Conservation (phyloP, 2,329 filamentous ascomycete genomes). For the Aspergillus terreus region DNA sequence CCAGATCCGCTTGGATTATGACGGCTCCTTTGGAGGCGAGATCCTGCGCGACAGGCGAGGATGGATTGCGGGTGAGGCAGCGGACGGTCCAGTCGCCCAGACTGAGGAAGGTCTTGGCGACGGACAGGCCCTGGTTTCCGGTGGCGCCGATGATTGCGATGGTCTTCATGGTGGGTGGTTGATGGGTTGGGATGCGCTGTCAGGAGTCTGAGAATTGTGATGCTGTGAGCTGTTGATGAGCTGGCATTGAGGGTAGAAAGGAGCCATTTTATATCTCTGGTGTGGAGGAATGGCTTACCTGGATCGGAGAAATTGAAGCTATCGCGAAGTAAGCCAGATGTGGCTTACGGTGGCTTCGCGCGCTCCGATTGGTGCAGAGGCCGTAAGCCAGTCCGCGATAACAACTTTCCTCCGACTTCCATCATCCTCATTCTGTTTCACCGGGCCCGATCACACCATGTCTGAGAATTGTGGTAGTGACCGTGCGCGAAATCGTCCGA, state of each 20-base stretch:
- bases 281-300: not conserved
- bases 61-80: slow-evolving; percentile 28
- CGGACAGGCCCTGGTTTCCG: slow-evolving; percentile 30
- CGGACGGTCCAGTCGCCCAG: slow-evolving; percentile 28
- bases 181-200: not conserved
- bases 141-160: slow-evolving; percentile 36
- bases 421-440: no score
- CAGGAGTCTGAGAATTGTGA: not conserved
- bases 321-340: not conserved
- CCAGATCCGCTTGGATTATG: slow-evolving; percentile 26
- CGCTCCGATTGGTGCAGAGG: slow-evolving; percentile 10
- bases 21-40: slow-evolving; percentile 25
- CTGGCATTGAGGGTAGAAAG: not conserved
- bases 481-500: slow-evolving; percentile 10
- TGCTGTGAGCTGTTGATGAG: not conserved
- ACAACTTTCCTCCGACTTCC: no score
- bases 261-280: not conserved
- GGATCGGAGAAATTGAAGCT: not conserved
- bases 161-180: slow-evolving; percentile 19
- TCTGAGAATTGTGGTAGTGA: not conserved
- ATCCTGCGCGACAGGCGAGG: slow-evolving; percentile 16
- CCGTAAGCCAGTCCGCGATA: slow-evolving; percentile 13
- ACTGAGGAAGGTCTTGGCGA: slow-evolving; percentile 24
- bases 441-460: not conserved
- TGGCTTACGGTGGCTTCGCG: slow-evolving; percentile 4